Evolutionary conservation across 225 moss, liverwort and hornwort species (phyloP).

Genomic region (Marchantia paleacea): DNA sequence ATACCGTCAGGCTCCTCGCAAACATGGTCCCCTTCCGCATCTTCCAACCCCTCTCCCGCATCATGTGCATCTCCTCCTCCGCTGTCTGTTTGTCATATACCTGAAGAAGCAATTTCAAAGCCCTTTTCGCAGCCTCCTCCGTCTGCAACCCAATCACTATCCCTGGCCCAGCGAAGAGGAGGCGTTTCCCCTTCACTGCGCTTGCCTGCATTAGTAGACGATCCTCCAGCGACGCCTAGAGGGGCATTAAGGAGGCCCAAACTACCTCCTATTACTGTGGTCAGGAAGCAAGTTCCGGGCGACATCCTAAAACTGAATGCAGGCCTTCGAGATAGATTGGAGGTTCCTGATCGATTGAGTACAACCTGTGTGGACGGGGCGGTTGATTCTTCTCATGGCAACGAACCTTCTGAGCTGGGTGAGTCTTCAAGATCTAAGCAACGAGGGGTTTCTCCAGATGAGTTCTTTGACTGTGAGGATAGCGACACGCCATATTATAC

Average conservation of each 20-base stretch:
- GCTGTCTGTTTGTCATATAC: slow-evolving; percentile 3
- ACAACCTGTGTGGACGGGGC: not conserved
- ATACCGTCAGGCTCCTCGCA: slow-evolving; percentile 23
- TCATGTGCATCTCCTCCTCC: not conserved
- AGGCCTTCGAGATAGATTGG: not conserved
- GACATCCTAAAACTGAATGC: not conserved
- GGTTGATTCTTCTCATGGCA: not conserved
- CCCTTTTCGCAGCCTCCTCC: not conserved
- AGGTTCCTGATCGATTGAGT: slow-evolving; percentile 12
- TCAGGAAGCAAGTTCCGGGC: not conserved
- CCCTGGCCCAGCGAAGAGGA: slow-evolving; percentile 18
- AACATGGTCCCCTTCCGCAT: slow-evolving; percentile 21
- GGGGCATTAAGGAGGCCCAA: slow-evolving; percentile 9
- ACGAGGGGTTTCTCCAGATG: not conserved
- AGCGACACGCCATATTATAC: slow-evolving; percentile 10
- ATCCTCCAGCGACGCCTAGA: slow-evolving; percentile 8
- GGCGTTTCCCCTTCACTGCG: not conserved
- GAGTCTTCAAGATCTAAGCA: slow-evolving; percentile 9
- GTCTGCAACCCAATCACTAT: not conserved
- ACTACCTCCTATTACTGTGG: slow-evolving; percentile 10
- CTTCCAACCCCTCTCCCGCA: not conserved
- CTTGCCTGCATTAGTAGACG: slow-evolving; percentile 6
- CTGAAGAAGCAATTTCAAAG: slow-evolving; percentile 1
- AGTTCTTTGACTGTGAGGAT: slow-evolving; percentile 13
- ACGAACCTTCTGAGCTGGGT: not conserved